Evolutionary conservation across 2,329 filamentous ascomycete species (phyloP), one percentile per base, ranked within the genome.

Genomic region (Polychaeton citri): DNA sequence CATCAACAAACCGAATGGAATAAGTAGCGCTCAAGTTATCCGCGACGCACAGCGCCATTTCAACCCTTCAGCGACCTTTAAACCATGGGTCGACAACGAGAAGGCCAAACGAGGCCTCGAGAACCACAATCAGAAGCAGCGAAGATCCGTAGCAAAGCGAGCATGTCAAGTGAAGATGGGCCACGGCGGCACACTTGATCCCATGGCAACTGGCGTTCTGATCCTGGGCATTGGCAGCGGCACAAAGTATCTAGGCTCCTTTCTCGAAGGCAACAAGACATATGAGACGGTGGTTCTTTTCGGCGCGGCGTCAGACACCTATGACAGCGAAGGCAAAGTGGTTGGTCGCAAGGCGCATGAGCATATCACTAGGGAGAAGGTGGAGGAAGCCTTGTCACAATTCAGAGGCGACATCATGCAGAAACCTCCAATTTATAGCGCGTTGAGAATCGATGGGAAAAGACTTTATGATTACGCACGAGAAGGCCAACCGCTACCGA

Each of bases 391-490:
- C 12, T 62, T 96, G 38, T 69, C 66, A 4, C 63, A 69, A 41
- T 95, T 94, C 58, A 71, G 78, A 26, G 90, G 90, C 12, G 80
- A 80, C 48, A 85, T 85, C 50, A 78, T 82, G 65, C 90, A 98
- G 65, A 78, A 83, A 47, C 90, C 90, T 24, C 88, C 88, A 5
- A 74, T 98, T 15, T 98, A 87, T 60, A 94, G 85, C 19, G 90
- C 90, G 7, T 68, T 96, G 42, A 87, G 88, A 58, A 84, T 95
- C 59, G 75, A 95, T 47, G 90, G 90, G 2, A 95, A 95, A 66
- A 81, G 84, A 21, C 69, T 95, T 33, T 98, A 98, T 57, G 87
- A 98, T 61, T 96, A 96, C 59, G 90, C 90, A 15, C 72, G 90
- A 33, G 84, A 87, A 56, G 90, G 90, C 12, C 85, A 81, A 52